Evolutionary conservation across 208 protist genomes (phyloP), one percentile per base, ranked within the genome.

Genomic region (Acanthamoeba triangularis): DNA sequence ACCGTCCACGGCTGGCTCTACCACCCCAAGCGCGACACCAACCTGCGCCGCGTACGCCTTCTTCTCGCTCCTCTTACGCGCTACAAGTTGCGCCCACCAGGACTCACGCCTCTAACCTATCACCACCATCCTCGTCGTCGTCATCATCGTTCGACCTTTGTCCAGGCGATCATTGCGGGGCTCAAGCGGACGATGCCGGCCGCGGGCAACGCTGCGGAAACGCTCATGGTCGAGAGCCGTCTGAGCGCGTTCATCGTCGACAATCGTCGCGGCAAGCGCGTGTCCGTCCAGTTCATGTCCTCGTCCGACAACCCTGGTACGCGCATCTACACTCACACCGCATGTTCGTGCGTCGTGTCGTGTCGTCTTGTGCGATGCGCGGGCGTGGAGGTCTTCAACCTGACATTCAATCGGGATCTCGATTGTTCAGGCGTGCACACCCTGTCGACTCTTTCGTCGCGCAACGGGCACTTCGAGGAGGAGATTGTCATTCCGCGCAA

Each of bases 391-490:
- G 69, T 11, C 16, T 72, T 20, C n/a, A n/a, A 28, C n/a, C 65
- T 72, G 65, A 18, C 28, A 1, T 1, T 67, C 28, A 4, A 7
- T 65, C 23, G 59, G 14, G 59, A 16, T 6, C 14, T 28, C 65
- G 18, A 14, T 37, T 20, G 65, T 72, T 4, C 74, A 87, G 78
- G 20, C 5, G n/a, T 92, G 18, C 28, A 92, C 37, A 92, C 54
- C 6, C 33, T 94, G 67, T 37, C 61, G 28, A 72, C 90, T 23
- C 54, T 94, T 10, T 94, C 90, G 1, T 10, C 8, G 8, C 90
- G 52, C 44, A 94, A 94, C 30, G 90, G 90, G 2, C 90, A 94
- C 30, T 94, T 94, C 90, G 3, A 44, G 23, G 90, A 94, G n/a
- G 47, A 94, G 44, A 8, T 94, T n/a, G 35, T 94, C 47, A n/a